phyloP scores from a whole-genome alignment of 352 stramenopile species.

The Phytophthora pinifolia region DNA sequence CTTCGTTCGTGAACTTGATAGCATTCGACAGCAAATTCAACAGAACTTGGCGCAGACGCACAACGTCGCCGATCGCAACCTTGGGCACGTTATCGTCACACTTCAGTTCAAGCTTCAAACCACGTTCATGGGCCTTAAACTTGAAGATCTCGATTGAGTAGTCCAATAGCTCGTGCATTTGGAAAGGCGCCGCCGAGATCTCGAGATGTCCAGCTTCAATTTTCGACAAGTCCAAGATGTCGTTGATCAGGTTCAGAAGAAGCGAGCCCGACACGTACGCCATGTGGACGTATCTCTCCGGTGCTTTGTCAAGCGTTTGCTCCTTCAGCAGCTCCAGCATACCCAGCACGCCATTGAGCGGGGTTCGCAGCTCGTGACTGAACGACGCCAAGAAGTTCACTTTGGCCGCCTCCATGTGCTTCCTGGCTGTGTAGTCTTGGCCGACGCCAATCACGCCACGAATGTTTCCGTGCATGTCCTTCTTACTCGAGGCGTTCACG shows the following conservation, averaged over 20 bases:
- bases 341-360: slow-evolving; percentile 78
- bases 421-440: slow-evolving; percentile 91
- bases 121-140: slow-evolving; percentile 83
- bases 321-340: slow-evolving; percentile 86
- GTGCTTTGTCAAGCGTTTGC: slow-evolving; percentile 62
- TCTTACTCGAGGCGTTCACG: slow-evolving; percentile 86
- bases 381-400: slow-evolving; percentile 89
- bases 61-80: slow-evolving; percentile 76
- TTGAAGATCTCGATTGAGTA: slow-evolving; percentile 92
- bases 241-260: slow-evolving; percentile 92
- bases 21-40: slow-evolving; percentile 86
- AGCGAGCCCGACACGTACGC: slow-evolving; percentile 83
- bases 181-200: slow-evolving; percentile 83
- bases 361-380: slow-evolving; percentile 81
- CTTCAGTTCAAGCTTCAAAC: slow-evolving; percentile 83
- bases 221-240: slow-evolving; percentile 93
- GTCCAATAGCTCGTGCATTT: slow-evolving; percentile 80
- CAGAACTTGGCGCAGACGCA: slow-evolving; percentile 76
- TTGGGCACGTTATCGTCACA: slow-evolving; percentile 62
- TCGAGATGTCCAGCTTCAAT: slow-evolving; percentile 92
- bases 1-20: slow-evolving; percentile 87
- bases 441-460: slow-evolving; percentile 92
- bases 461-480: slow-evolving; percentile 91
- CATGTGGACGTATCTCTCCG: slow-evolving; percentile 83
- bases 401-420: slow-evolving; percentile 86